Evolutionary conservation across 345 rosid species (phyloP), one percentile per base, ranked within the genome.

Genomic region (Populus davidiana): DNA sequence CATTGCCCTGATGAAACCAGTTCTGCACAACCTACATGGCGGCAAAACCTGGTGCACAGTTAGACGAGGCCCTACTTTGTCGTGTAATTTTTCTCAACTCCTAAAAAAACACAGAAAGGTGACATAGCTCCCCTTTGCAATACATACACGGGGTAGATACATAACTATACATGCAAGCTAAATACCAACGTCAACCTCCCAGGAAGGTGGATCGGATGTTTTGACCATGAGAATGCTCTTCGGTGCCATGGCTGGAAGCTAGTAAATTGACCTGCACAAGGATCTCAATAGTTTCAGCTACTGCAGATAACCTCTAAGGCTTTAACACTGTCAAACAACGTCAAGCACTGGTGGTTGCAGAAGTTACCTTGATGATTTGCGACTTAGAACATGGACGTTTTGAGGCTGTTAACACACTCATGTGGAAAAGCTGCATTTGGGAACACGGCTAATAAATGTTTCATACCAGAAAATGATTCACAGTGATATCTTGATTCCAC

Each of bases 331-430:
- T 35, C 21, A 3, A 62, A 8, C 10, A 14, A 31, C 14, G 2
- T 8, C 8, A 70, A 20, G 35, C 44, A 54, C 11, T 3, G 27
- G 21, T 6, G 66, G 47, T 31, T 12, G 9, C 21, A 16, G 50
- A 16, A 18, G 9, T 49, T 87, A 94, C 98, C 95, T 94, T 94
- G 59, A 94, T 92, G 77, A 94, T 94, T 85, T 94, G 94, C 52
- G 92, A 93, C 74, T 82, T 88, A 0, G 97, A 90, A 81, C 89
- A 88, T 1, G 97, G 93, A 65, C 94, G 89, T 38, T 89, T 88
- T 50, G 88, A 89, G 33, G 98, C 95, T 62, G 97, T 94, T 85
- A 93, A 85, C 70, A 93, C 88, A 75, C 97, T 91, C 98, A 93
- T 88, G 86, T 93, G 90, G 86, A 95, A 95, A 75, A 90, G 93